A percentile compares a stretch with the other conserved stretches of the same genome.
Conservation (phyloP, 176 grass and related monocot species). For the Oryza glumipatula region DNA sequence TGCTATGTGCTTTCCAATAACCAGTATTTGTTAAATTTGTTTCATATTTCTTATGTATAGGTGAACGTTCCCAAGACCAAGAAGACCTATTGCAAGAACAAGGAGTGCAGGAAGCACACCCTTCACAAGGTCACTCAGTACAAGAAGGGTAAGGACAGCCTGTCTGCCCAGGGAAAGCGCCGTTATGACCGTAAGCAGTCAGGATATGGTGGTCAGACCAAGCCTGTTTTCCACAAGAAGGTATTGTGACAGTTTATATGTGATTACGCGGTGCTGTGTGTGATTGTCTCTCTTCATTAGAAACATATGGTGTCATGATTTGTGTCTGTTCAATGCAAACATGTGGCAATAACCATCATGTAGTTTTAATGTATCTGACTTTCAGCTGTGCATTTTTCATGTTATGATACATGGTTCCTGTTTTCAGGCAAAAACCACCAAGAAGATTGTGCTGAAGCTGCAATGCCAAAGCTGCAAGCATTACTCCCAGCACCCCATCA, state of each 20-base stretch:
- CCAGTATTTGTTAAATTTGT: too few relatives aligned
- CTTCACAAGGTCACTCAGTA: conserved; percentile 96
- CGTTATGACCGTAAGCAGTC: conserved; percentile 96
- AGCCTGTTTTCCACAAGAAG: conserved; percentile 99
- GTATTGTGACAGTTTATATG: conserved; percentile 16
- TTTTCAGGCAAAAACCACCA: conserved; percentile 89
- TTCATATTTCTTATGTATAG: conserved; percentile 40
- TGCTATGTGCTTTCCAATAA: not conserved
- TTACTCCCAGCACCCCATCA: conserved; percentile 76
- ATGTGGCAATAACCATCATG: not conserved
- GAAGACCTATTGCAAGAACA: conserved; percentile 99
- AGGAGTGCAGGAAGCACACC: conserved; percentile 93
- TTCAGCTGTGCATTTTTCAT: not conserved
- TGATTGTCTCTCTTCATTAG: not conserved
- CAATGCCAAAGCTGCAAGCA: conserved; percentile 97
- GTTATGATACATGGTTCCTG: not conserved
- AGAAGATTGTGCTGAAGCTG: conserved; percentile 95
- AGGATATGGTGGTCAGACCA: conserved; percentile 95
- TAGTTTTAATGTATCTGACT: not conserved
- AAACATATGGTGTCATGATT: not conserved
- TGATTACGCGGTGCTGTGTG: not conserved
- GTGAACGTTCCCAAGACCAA: conserved; percentile 97
- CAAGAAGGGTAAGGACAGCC: conserved; percentile 96
- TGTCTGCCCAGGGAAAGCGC: conserved; percentile 88
- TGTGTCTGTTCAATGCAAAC: not conserved